These are phyloP conservation scores for Mycena alexandri DNA, from an alignment of 768 basidiomycete species.

Conservation along the genomic window DNA sequence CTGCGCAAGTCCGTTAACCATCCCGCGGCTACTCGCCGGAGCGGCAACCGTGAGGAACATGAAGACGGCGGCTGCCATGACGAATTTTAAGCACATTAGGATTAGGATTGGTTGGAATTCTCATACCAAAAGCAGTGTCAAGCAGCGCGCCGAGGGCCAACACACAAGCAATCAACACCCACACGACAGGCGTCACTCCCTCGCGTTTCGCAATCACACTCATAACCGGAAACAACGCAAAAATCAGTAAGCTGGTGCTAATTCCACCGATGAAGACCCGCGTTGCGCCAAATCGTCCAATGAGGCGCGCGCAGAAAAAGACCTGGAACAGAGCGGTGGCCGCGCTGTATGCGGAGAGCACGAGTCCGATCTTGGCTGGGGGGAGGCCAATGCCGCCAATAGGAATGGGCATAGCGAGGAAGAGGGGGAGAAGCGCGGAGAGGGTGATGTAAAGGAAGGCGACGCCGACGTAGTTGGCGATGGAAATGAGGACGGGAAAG, in stretches of 20 bases:
- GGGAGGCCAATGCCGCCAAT: constrained; percentile 79
- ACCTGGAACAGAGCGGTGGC: constrained; percentile 75
- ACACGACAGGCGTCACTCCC: constrained; percentile 62
- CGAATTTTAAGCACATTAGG: not conserved
- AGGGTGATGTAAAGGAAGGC: constrained; percentile 41
- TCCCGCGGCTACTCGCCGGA: constrained; percentile 63
- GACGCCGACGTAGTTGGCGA: constrained; percentile 51
- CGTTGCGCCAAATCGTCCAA: constrained; percentile 75
- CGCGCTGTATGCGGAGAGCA: constrained; percentile 73
- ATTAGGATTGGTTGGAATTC: not conserved
- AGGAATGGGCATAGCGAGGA: constrained; percentile 74
- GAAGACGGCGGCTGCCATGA: constrained; percentile 49
- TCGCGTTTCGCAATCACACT: constrained; percentile 64
- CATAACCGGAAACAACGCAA: constrained; percentile 71
- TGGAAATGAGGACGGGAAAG: constrained; percentile 50
- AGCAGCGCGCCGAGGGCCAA: constrained; percentile 58
- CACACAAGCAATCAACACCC: constrained; percentile 63
- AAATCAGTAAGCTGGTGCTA: constrained; percentile 61
- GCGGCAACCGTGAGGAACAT: constrained; percentile 64
- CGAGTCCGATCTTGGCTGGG: constrained; percentile 73
- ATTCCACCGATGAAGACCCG: constrained; percentile 67
- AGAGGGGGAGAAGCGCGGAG: constrained; percentile 73
- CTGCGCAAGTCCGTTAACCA: constrained; percentile 64
- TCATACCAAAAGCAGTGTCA: constrained; percentile 70
- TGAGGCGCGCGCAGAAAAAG: constrained; percentile 72